Conservation (phyloP, 2,329 filamentous ascomycete genomes). For the Aspergillus luchuensis region DNA sequence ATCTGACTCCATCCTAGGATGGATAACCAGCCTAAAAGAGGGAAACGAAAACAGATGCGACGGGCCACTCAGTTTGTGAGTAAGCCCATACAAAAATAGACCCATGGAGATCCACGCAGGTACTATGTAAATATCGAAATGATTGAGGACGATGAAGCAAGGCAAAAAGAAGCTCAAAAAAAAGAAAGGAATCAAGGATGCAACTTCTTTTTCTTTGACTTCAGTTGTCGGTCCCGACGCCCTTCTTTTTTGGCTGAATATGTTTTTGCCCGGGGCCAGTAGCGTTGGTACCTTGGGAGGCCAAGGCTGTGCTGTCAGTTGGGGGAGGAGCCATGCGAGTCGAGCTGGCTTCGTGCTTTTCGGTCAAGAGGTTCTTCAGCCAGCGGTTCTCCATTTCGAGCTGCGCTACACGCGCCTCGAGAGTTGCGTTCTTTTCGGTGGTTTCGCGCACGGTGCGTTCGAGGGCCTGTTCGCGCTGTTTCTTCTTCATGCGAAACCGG, state of each 20-base stretch:
- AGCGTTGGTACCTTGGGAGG: conserved; percentile 24
- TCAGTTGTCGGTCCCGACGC: conserved; percentile 38
- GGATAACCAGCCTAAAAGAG: conserved; percentile 9
- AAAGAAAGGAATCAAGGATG: not conserved
- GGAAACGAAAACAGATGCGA: conserved; percentile 17
- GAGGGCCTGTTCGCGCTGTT: conserved; percentile 85
- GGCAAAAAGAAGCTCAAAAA: conserved; percentile 8
- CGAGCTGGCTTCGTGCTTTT: conserved; percentile 64
- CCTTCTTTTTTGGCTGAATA: conserved; percentile 45
- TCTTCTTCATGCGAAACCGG: conserved; percentile 92
- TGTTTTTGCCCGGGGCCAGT: conserved; percentile 36
- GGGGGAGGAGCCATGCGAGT: conserved; percentile 29
- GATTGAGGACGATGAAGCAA: conserved; percentile 13
- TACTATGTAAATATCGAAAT: conserved; percentile 9
- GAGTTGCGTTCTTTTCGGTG: conserved; percentile 71
- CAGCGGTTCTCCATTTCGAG: conserved; percentile 83
- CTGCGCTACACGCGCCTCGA: conserved; percentile 73
- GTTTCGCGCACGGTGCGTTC: conserved; percentile 82
- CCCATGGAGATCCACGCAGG: not conserved
- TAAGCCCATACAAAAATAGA: conserved; percentile 1
- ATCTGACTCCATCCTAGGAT: conserved; percentile 20
- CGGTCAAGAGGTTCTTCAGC: conserved; percentile 77
- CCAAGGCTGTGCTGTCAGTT: conserved; percentile 24
- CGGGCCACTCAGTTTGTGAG: conserved; percentile 2
- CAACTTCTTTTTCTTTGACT: conserved; percentile 12